Evolutionary conservation across 2,329 filamentous ascomycete species (phyloP).

Genomic region (Periconia macrospinosa): DNA sequence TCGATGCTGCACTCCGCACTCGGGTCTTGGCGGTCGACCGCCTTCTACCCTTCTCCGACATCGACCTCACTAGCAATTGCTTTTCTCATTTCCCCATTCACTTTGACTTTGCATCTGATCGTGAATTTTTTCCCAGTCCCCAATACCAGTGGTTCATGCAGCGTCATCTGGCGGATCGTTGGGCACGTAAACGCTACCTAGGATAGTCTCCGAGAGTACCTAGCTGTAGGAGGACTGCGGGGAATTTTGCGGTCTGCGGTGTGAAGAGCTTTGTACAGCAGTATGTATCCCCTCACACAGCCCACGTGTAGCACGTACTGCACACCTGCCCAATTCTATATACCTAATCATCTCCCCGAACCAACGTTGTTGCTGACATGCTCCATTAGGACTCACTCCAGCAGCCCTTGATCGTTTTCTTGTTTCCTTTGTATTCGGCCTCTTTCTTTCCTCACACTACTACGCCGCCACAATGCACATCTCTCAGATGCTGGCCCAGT

Average conservation of each 20-base stretch:
- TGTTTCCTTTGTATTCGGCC: not conserved
- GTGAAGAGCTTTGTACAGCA: not conserved
- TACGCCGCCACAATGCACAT: slow-evolving; percentile 76
- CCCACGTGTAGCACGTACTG: not conserved
- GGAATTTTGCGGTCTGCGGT: slow-evolving; percentile 10
- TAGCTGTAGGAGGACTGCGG: not conserved
- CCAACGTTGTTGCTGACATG: not conserved
- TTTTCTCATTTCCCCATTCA: slow-evolving; percentile 12
- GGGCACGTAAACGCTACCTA: slow-evolving; percentile 50
- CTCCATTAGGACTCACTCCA: not conserved
- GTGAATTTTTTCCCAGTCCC: not conserved
- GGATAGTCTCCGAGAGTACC: slow-evolving; percentile 34
- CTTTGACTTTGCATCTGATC: slow-evolving; percentile 1
- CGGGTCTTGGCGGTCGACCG: slow-evolving; percentile 9
- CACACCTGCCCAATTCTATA: not conserved
- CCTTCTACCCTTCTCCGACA: slow-evolving; percentile 4
- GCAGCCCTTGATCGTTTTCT: not conserved
- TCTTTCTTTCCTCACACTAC: not conserved
- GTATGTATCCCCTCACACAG: not conserved
- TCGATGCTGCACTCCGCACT: not conserved
- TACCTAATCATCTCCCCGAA: not conserved
- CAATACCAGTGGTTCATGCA: slow-evolving; percentile 50
- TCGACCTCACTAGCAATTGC: slow-evolving; percentile 20
- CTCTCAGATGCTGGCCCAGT: slow-evolving; percentile 83
- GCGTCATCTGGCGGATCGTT: slow-evolving; percentile 56